Base-by-base conservation (phyloP, 139 green algal genomes). In the Limnomonas spitsbergensis region DNA sequence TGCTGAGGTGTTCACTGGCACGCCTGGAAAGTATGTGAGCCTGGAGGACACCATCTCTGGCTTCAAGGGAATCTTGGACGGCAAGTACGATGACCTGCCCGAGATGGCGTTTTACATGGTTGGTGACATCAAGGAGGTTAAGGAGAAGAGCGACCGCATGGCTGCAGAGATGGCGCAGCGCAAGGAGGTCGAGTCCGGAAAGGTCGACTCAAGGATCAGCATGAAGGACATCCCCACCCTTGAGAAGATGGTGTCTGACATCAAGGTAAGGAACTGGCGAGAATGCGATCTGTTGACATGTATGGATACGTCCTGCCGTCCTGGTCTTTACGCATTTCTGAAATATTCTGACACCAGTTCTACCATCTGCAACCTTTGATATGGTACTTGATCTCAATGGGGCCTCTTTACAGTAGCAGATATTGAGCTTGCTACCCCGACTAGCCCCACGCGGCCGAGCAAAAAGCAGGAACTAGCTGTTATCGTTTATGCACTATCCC, bases 31-130 rank as follows among this genome's bases (percentile, higher is more conserved):
- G 87, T 99, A 98, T 78, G 96, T 99, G 68, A 87, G 94, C 73
- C 90, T 99, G 14, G 92, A 94, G 81, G 91, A 98, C 87, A 98
- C 91, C 76, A 96, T 98, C 81, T 80, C 77, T 20, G 95, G 91
- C 73, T 99, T 99, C 90, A 94, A 93, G 85, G 74, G 70, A 53
- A 83, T 98, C 40, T 83, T 98, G 78, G 90, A 91, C 7, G 94
- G 95, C 87, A 96, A 98, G 88, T 98, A 98, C 80, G 96, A 99
- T 81, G 94, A 98, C 86, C 86, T 99, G 29, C 96, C 96, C 14
- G 96, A 99, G 91, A 96, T 97, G 92, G 95, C 96, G 1, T 99
- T 99, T 90, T 99, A 99, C 92, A 99, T 99, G 96, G 96, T 82
- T 20, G 47, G 38, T 27, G 53, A 77, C 73, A 73, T 80, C 31